These are phyloP conservation scores for Heliocybe sulcata DNA, from an alignment of 1,284 basidiomycete species.

Conservation along the genomic window DNA sequence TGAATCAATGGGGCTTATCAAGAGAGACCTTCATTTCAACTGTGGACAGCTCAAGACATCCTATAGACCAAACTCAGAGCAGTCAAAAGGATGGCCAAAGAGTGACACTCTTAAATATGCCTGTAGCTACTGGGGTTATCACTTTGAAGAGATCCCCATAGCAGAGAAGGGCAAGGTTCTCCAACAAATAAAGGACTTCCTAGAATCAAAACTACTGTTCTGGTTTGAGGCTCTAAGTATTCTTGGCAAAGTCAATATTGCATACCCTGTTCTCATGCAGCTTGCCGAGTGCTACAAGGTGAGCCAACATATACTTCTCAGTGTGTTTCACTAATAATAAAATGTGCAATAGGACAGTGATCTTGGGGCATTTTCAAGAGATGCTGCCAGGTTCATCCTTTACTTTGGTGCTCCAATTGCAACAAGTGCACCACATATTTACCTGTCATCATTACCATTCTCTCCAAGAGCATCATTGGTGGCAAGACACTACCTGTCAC, in stretches of 20 bases:
- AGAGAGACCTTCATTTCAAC: conserved; percentile 9
- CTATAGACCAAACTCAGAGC: conserved; percentile 8
- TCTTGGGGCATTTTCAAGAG: background rate
- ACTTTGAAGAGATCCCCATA: conserved; percentile 3
- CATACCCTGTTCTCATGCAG: background rate
- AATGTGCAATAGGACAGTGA: background rate
- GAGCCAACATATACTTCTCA: conserved; percentile 5
- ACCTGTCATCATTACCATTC: conserved; percentile 10
- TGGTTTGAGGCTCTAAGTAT: conserved; percentile 14
- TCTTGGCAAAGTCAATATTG: background rate
- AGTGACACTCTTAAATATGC: conserved; percentile 5
- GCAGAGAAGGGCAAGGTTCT: background rate
- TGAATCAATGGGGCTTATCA: conserved; percentile 3
- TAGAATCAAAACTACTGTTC: conserved; percentile 8
- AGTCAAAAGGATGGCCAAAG: background rate
- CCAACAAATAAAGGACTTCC: conserved; percentile 1
- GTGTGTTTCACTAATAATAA: background rate
- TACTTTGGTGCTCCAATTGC: conserved; percentile 1
- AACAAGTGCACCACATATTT: conserved; percentile 10
- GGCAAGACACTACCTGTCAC: background rate
- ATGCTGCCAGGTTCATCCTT: conserved; percentile 7
- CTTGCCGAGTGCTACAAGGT: background rate
- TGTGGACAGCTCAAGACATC: conserved; percentile 9
- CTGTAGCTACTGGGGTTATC: conserved; percentile 10
- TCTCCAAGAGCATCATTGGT: conserved; percentile 4